These are phyloP conservation scores for Plantago ovata DNA, from an alignment of 257 asterid species.

Conservation along the genomic window DNA sequence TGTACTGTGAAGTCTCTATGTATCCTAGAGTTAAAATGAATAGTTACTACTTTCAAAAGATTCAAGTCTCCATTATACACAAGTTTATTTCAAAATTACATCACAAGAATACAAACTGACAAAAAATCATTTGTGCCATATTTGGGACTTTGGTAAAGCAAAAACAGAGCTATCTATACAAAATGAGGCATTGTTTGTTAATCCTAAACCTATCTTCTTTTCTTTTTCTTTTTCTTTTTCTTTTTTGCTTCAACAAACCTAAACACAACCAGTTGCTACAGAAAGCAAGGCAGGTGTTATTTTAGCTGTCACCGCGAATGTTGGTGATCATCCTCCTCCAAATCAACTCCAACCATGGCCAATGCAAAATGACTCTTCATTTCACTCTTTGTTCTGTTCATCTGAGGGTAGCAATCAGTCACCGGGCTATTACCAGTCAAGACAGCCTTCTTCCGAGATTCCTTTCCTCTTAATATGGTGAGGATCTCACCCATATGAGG, in stretches of 20 bases:
- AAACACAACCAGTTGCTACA: background rate
- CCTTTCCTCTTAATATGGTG: constrained; percentile 48
- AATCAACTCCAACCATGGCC: constrained; percentile 91
- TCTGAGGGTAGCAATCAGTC: constrained; percentile 33
- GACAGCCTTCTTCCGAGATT: constrained; percentile 37
- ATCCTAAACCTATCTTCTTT: constrained; percentile 24
- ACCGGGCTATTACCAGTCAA: constrained; percentile 25
- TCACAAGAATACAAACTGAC: too few relatives aligned
- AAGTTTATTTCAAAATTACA: too few relatives aligned
- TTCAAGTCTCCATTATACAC: too few relatives aligned
- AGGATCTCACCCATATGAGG: constrained; percentile 58
- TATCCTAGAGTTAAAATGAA: too few relatives aligned
- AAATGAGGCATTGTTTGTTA: background rate
- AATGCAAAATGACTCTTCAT: constrained; percentile 76
- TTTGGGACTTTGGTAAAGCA: too few relatives aligned
- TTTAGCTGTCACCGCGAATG: constrained; percentile 39
- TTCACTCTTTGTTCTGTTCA: constrained; percentile 63
- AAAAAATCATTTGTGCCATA: too few relatives aligned
- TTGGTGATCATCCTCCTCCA: constrained; percentile 56
- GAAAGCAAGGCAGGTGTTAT: background rate
- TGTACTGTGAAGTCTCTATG: too few relatives aligned
- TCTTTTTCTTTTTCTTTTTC: too few relatives aligned
- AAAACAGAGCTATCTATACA: too few relatives aligned
- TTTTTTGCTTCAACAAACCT: background rate
- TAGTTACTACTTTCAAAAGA: too few relatives aligned